Evolutionary conservation across 2,329 filamentous ascomycete genomes (phyloP).

Genomic region (Neospermospora avenae): DNA sequence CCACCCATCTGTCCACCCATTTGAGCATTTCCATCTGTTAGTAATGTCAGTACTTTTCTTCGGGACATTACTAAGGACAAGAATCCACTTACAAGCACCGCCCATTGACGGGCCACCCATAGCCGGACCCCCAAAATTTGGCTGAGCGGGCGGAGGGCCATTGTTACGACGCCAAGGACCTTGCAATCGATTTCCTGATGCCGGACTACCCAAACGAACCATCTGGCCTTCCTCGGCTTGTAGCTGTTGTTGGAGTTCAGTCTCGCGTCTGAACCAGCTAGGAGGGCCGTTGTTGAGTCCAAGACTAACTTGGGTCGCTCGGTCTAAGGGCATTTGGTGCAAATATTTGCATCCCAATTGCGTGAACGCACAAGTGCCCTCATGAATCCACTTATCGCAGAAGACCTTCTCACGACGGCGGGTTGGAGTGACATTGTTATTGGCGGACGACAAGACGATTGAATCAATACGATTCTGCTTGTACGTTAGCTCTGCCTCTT

Average conservation of each 20-base stretch:
- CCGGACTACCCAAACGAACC: neutral
- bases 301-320: constrained; percentile 61
- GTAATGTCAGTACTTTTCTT: too few species aligned
- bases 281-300: constrained; percentile 68
- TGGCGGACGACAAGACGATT: constrained; percentile 16
- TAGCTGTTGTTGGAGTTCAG: too few species aligned
- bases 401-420: constrained; percentile 58
- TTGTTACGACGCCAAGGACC: constrained; percentile 15
- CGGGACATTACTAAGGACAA: too few species aligned
- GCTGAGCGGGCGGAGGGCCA: too few species aligned
- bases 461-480: constrained; percentile 22
- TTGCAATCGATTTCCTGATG: neutral
- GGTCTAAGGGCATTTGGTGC: constrained; percentile 80
- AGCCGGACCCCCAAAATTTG: too few species aligned
- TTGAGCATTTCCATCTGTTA: too few species aligned
- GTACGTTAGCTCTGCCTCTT: neutral
- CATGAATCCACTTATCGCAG: constrained; percentile 87
- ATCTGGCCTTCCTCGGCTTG: too few species aligned
- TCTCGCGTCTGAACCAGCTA: constrained; percentile 44
- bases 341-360: constrained; percentile 87
- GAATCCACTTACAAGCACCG: too few species aligned
- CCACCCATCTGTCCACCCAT: neutral
- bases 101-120: too few species aligned
- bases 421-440: neutral
- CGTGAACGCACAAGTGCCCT: constrained; percentile 78